These are phyloP conservation scores for Phytophthora ohioensis DNA, from an alignment of 352 stramenopile genomes.

Conservation along the genomic window DNA sequence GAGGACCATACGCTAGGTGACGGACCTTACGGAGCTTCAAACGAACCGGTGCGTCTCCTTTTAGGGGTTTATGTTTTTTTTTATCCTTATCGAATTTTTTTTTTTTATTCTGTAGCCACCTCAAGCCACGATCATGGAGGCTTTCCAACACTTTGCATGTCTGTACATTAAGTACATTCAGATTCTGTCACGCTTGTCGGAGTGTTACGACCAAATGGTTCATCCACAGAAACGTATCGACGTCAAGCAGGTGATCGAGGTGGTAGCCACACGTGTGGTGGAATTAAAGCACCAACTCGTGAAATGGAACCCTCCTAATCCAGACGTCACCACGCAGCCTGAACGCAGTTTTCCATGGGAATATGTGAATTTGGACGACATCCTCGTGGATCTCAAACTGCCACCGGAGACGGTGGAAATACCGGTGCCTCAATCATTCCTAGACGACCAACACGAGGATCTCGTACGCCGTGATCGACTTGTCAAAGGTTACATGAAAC, in stretches of 20 bases:
- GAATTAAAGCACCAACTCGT: conserved; percentile 93
- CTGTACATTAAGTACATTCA: conserved; percentile 96
- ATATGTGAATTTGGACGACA: conserved; percentile 94
- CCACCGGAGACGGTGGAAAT: conserved; percentile 93
- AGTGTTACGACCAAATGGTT: conserved; percentile 95
- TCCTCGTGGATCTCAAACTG: conserved; percentile 94
- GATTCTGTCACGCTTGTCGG: conserved; percentile 90
- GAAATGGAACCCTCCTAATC: conserved; percentile 95
- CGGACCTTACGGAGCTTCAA: conserved; percentile 37
- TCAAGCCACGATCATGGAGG: conserved; percentile 87
- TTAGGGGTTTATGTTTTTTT: background rate
- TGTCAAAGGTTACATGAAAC: conserved; percentile 91
- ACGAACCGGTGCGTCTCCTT: conserved; percentile 46
- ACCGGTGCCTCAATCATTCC: conserved; percentile 89
- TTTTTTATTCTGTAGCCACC: conserved; percentile 43
- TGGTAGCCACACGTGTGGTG: conserved; percentile 90
- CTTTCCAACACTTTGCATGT: conserved; percentile 95
- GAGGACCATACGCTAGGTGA: conserved; percentile 82
- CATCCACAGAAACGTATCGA: conserved; percentile 96
- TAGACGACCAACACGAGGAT: conserved; percentile 81
- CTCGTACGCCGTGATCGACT: conserved; percentile 81
- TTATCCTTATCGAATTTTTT: background rate
- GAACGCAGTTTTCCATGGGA: conserved; percentile 95
- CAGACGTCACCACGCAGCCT: conserved; percentile 77
- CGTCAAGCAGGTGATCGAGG: conserved; percentile 93